Percentiles rank a stretch among this genome's conserved stretches.
These are phyloP conservation scores for Metroxylon sagu DNA, from an alignment of 176 grass and related monocot genomes.

Conservation along the genomic window DNA sequence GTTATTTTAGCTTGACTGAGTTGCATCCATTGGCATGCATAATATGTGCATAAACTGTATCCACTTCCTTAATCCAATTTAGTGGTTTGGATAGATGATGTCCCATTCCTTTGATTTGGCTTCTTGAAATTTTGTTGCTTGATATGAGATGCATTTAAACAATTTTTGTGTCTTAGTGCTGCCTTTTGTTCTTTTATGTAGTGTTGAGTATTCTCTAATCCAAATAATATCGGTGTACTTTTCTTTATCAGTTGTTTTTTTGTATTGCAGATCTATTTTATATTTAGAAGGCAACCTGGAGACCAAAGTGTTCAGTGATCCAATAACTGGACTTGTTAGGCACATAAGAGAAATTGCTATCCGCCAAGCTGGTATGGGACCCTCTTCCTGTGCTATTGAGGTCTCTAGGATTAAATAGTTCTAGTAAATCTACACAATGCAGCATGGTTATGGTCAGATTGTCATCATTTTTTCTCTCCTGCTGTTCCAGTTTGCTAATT, in stretches of 20 bases:
- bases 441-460: not conserved
- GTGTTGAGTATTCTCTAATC: too few relatives aligned
- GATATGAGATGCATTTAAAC: too few relatives aligned
- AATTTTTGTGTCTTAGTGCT: too few relatives aligned
- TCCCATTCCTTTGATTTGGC: too few relatives aligned
- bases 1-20: too few relatives aligned
- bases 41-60: too few relatives aligned
- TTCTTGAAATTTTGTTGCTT: too few relatives aligned
- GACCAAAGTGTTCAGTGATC: slow-evolving; percentile 81
- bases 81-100: too few relatives aligned
- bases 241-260: slow-evolving; percentile 1
- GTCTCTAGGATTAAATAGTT: not conserved
- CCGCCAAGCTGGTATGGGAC: slow-evolving; percentile 50
- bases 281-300: slow-evolving; percentile 97
- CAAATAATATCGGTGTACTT: not conserved
- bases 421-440: not conserved
- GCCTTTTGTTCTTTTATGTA: too few relatives aligned
- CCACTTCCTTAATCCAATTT: too few relatives aligned
- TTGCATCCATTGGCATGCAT: too few relatives aligned
- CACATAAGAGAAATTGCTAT: slow-evolving; percentile 93
- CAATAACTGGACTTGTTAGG: slow-evolving; percentile 72
- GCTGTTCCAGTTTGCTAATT: too few relatives aligned
- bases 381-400: slow-evolving; percentile 6
- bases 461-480: not conserved
- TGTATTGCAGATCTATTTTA: slow-evolving; percentile 53